Base-by-base conservation (phyloP, 208 protist genomes). In the Borovskyia barvae region DNA sequence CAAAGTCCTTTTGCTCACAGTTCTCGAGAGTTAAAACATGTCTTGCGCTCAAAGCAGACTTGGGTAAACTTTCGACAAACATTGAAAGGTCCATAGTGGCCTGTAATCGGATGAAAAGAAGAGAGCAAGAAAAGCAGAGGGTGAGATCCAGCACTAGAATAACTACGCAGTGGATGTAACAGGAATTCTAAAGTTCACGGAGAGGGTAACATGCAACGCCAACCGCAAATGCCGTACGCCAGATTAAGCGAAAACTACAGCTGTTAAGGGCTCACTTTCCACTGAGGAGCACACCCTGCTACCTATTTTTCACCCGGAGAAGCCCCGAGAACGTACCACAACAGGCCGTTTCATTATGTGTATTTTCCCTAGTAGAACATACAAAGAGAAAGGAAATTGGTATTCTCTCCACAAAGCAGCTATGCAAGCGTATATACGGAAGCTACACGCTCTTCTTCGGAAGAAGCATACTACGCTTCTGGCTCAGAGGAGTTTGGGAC, bases 21-120 rank as follows among this genome's bases (percentile, higher is more conserved):
- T 52, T 60, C 3, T 76, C 71, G 20, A 94, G 69, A 35, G 63
- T n/a, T 36, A 55, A 60, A 15, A 90, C 61, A 30, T 71, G 75
- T 25, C 58, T 58, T 24, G 83, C 67, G 42, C 77, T 80, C 7
- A 87, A 25, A 25, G 84, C 71, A 2, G 84, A 68, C 14, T 51
- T 58, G n/a, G 55, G 66, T 26, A 67, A 81, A 25, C 55, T 33
- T 22, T 39, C 40, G 32, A 65, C 46, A 36, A 75, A 65, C 7
- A 54, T 39, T 29, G 28, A 53, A 7, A 32, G 32, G n/a, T 63
- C 56, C n/a, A n/a, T n/a, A n/a, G n/a, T n/a, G n/a, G n/a, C n/a
- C n/a, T 2, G 7, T 17, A 47, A 37, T 12, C 35, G 35, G 8
- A 32, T 20, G 8, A 7, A 29, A 43, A 53, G 12, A 41, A 12